Conservation (phyloP, 352 stramenopile genomes). For the Pythium aphanidermatum region DNA sequence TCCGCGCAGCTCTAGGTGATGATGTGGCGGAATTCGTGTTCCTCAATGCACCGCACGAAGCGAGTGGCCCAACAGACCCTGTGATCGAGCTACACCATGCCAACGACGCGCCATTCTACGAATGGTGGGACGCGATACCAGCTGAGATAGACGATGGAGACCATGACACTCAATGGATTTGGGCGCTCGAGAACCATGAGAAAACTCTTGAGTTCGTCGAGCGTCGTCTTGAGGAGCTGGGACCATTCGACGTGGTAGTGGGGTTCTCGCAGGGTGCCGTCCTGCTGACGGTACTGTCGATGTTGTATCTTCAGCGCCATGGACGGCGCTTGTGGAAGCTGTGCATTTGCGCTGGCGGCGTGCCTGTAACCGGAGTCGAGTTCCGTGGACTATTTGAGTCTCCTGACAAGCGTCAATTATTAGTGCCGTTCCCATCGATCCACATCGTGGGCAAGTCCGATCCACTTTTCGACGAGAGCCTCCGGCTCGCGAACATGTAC, state of each 20-base stretch:
- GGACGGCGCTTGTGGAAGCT: constrained; percentile 29
- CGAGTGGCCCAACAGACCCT: constrained; percentile 15
- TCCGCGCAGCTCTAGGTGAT: constrained; percentile 18
- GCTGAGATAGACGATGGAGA: constrained; percentile 14
- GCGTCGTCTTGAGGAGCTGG: constrained; percentile 26
- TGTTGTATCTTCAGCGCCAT: constrained; percentile 28
- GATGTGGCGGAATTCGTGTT: constrained; percentile 24
- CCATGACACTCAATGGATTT: constrained; percentile 18
- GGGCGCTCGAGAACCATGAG: constrained; percentile 30
- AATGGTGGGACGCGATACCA: constrained; percentile 34
- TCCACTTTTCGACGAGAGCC: constrained; percentile 20
- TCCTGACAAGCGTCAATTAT: constrained; percentile 9
- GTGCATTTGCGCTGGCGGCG: constrained; percentile 36
- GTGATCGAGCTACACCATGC: constrained; percentile 14
- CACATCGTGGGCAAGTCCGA: constrained; percentile 41
- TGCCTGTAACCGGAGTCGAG: constrained; percentile 29
- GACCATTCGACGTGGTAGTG: constrained; percentile 43
- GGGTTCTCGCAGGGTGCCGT: constrained; percentile 54
- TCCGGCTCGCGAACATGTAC: constrained; percentile 29
- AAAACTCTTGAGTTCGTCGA: constrained; percentile 33
- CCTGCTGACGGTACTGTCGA: constrained; percentile 35
- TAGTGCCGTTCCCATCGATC: constrained; percentile 30
- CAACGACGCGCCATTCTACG: constrained; percentile 33
- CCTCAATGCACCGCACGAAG: constrained; percentile 20
- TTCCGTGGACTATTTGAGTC: constrained; percentile 32